These are phyloP conservation scores for Oryza punctata DNA, from an alignment of 176 grass and related monocot genomes.

Conservation along the genomic window DNA sequence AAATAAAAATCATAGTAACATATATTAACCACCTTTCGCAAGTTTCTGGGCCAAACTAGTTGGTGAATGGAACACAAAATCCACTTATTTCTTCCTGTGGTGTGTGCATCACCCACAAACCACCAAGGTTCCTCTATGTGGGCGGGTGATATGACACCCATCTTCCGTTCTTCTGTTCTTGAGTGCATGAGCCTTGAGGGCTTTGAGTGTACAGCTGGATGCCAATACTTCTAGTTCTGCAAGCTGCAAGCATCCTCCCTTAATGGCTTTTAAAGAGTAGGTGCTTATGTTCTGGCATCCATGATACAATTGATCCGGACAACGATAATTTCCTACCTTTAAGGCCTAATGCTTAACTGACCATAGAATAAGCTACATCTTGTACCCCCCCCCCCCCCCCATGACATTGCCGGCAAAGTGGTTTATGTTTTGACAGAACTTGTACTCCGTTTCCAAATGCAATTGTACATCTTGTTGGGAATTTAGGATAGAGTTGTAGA, in stretches of 20 bases:
- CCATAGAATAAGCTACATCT: slow-evolving; percentile 6
- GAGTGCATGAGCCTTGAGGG: neutral
- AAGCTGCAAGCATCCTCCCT: neutral
- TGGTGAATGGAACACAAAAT: neutral
- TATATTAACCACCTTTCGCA: neutral
- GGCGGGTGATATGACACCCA: neutral
- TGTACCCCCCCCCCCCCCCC: too few relatives aligned
- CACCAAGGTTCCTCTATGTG: neutral
- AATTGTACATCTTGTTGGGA: neutral
- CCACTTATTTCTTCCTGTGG: neutral
- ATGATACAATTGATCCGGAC: slow-evolving; percentile 12
- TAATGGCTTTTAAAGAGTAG: slow-evolving; percentile 16
- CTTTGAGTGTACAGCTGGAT: neutral
- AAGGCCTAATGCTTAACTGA: slow-evolving; percentile 24
- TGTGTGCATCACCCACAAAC: slow-evolving; percentile 21
- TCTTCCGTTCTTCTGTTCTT: neutral
- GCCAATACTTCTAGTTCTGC: neutral
- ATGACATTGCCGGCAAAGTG: slow-evolving; percentile 8
- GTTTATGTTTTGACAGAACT: neutral
- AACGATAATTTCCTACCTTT: slow-evolving; percentile 22
- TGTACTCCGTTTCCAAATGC: slow-evolving; percentile 6
- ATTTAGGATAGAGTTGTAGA: neutral
- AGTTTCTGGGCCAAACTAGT: neutral
- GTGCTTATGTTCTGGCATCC: slow-evolving; percentile 24
- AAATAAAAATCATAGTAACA: neutral